A percentile compares a stretch with the other conserved stretches of the same genome.
phyloP scores from a whole-genome alignment of 2,329 filamentous ascomycete genomes.

The Metarhizium sp. region DNA sequence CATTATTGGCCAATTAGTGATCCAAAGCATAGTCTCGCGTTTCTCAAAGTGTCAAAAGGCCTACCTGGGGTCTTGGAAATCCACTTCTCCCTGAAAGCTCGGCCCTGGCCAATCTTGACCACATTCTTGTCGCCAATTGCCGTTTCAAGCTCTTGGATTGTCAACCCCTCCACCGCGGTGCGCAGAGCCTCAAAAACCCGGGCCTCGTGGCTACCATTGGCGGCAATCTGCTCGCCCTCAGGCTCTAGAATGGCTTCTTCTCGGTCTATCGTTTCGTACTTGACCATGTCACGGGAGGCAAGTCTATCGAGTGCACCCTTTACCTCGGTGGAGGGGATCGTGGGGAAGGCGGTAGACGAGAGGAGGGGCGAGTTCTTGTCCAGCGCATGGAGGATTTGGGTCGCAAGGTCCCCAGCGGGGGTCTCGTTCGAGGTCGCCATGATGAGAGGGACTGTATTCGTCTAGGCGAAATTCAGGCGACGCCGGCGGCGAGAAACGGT shows the following conservation, averaged over 20 bases:
- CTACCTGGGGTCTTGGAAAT: conserved; percentile 48
- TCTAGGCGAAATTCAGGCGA: neutral
- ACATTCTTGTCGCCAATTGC: conserved; percentile 64
- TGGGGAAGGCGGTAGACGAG: conserved; percentile 61
- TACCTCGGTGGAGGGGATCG: conserved; percentile 55
- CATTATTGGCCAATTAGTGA: conserved; percentile 2
- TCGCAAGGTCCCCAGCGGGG: conserved; percentile 47
- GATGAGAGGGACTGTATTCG: neutral
- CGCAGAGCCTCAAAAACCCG: conserved; percentile 70
- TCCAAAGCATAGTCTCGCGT: too few relatives aligned
- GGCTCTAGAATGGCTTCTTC: conserved; percentile 69
- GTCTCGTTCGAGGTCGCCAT: conserved; percentile 33
- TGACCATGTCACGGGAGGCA: conserved; percentile 74
- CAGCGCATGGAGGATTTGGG: conserved; percentile 57
- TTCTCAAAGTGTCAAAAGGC: conserved; percentile 12
- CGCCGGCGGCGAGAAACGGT: neutral
- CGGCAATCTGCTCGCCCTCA: conserved; percentile 63
- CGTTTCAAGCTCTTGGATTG: conserved; percentile 63
- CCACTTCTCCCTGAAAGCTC: conserved; percentile 80
- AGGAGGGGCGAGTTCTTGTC: conserved; percentile 54
- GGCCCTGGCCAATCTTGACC: conserved; percentile 81
- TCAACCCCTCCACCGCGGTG: conserved; percentile 67
- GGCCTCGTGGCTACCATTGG: conserved; percentile 72
- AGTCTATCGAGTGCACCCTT: conserved; percentile 87
- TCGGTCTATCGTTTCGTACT: conserved; percentile 72